Evolutionary conservation across 768 basidiomycete genomes (phyloP), one percentile per base, ranked within the genome.

Genomic region (Galerina sulciceps): DNA sequence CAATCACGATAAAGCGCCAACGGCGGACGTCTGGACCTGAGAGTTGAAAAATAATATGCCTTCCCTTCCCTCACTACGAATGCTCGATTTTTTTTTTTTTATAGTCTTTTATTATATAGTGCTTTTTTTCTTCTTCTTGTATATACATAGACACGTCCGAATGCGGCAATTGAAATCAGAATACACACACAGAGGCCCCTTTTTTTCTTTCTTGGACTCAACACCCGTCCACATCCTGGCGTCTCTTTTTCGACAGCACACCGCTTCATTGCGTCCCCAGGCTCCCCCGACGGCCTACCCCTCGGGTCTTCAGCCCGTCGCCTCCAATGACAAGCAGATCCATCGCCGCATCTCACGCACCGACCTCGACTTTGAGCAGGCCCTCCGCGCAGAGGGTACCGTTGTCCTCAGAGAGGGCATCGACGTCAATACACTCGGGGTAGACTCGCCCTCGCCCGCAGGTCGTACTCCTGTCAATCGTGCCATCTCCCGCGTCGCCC

Each of bases 351-450:
- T 81, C 44, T 93, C 92, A 42, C 84, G 90, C 40, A 85, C 86
- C 34, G 90, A 92, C 75, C 78, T 89, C 68, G 90, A 92, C 70
- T 94, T 94, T 65, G 92, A 94, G 74, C 85, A 87, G 66, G 91
- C 87, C 11, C 72, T 94, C 63, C 81, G 77, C 58, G 78, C 77
- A 10, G 85, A 85, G 41, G 87, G 84, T 20, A 94, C 93, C 2
- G 82, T 92, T 14, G 65, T 82, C 55, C 77, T 94, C 48, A 83
- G 80, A 60, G 90, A 94, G 71, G 86, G 90, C 37, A 68, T 87
- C 44, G 91, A 93, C 73, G 78, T 92, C 49, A 84, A 82, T 69
- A 67, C 81, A 34, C 78, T 94, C 48, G 93, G 91, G 23, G 68
- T 80, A 23, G 84, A 83, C 6, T 51, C 49, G 62, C 79, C 76